Conservation (phyloP, 1,139 yeast species). For the Suhomyces choctaworum region DNA sequence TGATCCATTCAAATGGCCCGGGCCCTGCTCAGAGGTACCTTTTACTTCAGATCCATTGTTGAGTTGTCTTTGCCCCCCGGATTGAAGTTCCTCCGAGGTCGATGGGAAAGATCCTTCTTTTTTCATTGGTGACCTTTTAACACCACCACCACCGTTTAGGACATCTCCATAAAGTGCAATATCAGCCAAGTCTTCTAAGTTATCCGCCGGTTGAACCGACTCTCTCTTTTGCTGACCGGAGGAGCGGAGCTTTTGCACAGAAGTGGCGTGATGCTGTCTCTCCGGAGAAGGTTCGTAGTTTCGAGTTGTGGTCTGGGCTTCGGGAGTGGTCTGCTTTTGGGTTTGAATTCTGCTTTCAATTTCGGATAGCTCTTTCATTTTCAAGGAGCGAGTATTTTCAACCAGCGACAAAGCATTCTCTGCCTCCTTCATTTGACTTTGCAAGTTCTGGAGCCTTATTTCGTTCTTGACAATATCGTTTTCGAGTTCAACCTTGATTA, state of each 20-base stretch:
- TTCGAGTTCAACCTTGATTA: constrained; percentile 19
- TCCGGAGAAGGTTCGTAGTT: too few species aligned
- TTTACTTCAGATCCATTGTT: not conserved
- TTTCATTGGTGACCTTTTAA: constrained; percentile 1
- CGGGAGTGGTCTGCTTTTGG: not conserved
- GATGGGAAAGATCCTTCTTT: constrained; percentile 1
- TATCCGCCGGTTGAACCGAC: constrained; percentile 18
- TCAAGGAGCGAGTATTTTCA: constrained; percentile 3
- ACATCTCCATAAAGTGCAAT: constrained; percentile 45
- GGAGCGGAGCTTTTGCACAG: not conserved
- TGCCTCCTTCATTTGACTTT: constrained; percentile 5
- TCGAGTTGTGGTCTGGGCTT: not conserved
- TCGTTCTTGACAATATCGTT: constrained; percentile 22
- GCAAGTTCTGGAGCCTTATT: constrained; percentile 17
- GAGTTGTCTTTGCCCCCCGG: not conserved
- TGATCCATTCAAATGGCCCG: too few species aligned
- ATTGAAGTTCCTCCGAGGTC: not conserved
- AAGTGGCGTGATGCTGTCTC: not conserved
- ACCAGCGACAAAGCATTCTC: constrained; percentile 5
- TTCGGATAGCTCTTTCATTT: constrained; percentile 1
- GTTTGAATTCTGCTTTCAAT: not conserved
- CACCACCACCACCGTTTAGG: constrained; percentile 20
- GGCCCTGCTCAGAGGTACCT: too few species aligned
- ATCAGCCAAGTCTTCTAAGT: constrained; percentile 46
- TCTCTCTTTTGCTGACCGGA: constrained; percentile 4